Percentiles rank a stretch among this genome's conserved stretches.
phyloP scores from a whole-genome alignment of 2,329 filamentous ascomycete genomes.

The Alternaria rosae region DNA sequence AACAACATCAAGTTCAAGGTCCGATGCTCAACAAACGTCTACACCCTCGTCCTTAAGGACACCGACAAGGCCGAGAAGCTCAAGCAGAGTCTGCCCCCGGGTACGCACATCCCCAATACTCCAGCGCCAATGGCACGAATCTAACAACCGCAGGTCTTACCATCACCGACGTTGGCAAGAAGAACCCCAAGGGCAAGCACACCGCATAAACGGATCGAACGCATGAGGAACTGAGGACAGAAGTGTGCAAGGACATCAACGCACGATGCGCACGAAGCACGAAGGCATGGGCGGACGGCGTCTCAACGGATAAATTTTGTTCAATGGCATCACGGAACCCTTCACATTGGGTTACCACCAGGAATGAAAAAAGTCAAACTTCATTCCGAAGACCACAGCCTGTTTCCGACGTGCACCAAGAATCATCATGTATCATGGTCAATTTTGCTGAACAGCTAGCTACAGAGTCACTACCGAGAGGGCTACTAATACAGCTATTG shows the following conservation, averaged over 20 bases:
- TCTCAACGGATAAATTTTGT: conserved; percentile 43
- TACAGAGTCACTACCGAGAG: not conserved
- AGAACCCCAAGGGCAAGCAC: conserved; percentile 66
- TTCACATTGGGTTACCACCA: conserved; percentile 28
- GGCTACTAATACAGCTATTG: conserved; percentile 11
- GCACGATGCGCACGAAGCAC: conserved; percentile 23
- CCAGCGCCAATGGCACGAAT: not conserved
- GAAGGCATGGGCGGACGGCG: conserved; percentile 40
- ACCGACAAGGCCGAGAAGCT: conserved; percentile 99
- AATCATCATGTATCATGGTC: conserved; percentile 1
- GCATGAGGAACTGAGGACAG: conserved; percentile 13
- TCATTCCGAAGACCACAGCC: conserved; percentile 22
- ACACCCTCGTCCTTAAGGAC: conserved; percentile 99
- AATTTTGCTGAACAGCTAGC: conserved; percentile 4
- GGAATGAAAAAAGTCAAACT: conserved; percentile 44
- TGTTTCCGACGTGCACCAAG: conserved; percentile 1
- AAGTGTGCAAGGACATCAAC: conserved; percentile 16
- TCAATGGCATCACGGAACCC: conserved; percentile 43
- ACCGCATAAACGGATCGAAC: conserved; percentile 34
- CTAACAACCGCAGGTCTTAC: conserved; percentile 57
- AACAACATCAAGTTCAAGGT: conserved; percentile 99
- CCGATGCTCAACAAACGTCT: conserved; percentile 94
- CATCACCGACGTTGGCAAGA: conserved; percentile 68
- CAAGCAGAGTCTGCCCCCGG: conserved; percentile 97
- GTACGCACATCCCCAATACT: conserved; percentile 64